phyloP scores from a whole-genome alignment of 2,329 filamentous ascomycete species.

The Diplodia corticola region DNA sequence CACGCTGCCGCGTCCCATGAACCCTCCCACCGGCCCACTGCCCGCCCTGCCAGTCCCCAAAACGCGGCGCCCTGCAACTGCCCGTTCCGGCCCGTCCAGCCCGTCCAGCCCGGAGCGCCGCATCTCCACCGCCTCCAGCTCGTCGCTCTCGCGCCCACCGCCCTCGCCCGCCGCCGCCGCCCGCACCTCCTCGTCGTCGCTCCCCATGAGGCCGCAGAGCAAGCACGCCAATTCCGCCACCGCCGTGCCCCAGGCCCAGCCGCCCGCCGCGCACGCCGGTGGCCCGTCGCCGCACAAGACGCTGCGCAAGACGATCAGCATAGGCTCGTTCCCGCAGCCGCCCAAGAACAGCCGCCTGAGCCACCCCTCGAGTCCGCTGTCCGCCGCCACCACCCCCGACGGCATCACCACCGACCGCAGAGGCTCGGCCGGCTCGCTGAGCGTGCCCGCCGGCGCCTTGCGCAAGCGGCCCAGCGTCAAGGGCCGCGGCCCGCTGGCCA shows the following conservation, averaged over 20 bases:
- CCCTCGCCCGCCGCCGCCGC: constrained; percentile 1
- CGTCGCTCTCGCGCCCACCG: not conserved
- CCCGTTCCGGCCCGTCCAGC: constrained; percentile 58
- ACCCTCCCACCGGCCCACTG: constrained; percentile 69
- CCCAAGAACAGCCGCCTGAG: constrained; percentile 59
- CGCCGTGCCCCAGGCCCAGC: constrained; percentile 27
- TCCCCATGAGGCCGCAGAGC: constrained; percentile 20
- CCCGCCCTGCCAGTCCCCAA: constrained; percentile 74
- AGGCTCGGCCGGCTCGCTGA: constrained; percentile 32
- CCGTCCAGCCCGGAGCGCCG: constrained; percentile 47
- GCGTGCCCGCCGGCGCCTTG: constrained; percentile 31
- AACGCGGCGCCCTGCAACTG: constrained; percentile 49
- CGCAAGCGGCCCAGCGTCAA: constrained; percentile 38
- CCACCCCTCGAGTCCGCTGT: constrained; percentile 59
- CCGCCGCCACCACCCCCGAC: constrained; percentile 48
- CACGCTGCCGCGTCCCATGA: constrained; percentile 64
- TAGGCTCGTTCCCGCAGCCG: constrained; percentile 89
- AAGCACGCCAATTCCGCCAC: constrained; percentile 21
- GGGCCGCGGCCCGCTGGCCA: constrained; percentile 32
- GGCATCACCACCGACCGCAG: constrained; percentile 37
- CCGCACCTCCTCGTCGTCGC: constrained; percentile 23
- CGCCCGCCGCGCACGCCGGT: constrained; percentile 22
- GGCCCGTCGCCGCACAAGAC: constrained; percentile 57
- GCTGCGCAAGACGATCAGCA: constrained; percentile 85
- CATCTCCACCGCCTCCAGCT: constrained; percentile 8